A percentile compares a stretch with the other conserved stretches of the same genome.
Evolutionary conservation across 805 yeast genomes (phyloP).

Genomic region (Candida dendrica): DNA sequence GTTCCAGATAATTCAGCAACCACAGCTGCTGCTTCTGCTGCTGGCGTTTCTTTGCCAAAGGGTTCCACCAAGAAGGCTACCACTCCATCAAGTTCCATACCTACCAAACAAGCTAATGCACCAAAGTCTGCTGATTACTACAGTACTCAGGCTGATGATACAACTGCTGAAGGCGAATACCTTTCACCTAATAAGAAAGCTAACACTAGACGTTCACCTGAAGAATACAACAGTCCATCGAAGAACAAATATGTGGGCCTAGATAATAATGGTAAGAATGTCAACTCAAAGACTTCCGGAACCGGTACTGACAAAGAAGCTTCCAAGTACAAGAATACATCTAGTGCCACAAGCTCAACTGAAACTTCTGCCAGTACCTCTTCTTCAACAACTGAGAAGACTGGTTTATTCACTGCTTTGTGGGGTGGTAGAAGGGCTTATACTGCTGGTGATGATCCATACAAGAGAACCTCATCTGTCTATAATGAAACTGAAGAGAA

Average conservation of each 20-base stretch:
- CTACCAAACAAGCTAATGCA: background rate
- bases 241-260: too few relatives aligned
- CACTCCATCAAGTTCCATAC: background rate
- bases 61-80: background rate
- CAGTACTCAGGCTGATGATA: constrained; percentile 3
- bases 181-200: background rate
- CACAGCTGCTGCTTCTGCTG: constrained; percentile 10
- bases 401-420: background rate
- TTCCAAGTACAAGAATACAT: too few relatives aligned
- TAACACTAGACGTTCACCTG: too few relatives aligned
- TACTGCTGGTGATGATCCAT: background rate
- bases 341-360: too few relatives aligned
- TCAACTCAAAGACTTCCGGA: background rate
- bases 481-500: too few relatives aligned
- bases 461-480: too few relatives aligned
- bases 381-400: too few relatives aligned
- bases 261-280: constrained; percentile 1
- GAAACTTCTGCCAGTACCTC: too few relatives aligned
- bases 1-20: constrained; percentile 12
- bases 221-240: too few relatives aligned
- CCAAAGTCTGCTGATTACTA: constrained; percentile 14
- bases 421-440: background rate
- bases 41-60: background rate
- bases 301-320: background rate
- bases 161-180: background rate